Percentiles rank a stretch among this genome's conserved stretches.
These are phyloP conservation scores for Camellia lanceoleosa DNA, from an alignment of 148 eudicot genomes.

Conservation along the genomic window DNA sequence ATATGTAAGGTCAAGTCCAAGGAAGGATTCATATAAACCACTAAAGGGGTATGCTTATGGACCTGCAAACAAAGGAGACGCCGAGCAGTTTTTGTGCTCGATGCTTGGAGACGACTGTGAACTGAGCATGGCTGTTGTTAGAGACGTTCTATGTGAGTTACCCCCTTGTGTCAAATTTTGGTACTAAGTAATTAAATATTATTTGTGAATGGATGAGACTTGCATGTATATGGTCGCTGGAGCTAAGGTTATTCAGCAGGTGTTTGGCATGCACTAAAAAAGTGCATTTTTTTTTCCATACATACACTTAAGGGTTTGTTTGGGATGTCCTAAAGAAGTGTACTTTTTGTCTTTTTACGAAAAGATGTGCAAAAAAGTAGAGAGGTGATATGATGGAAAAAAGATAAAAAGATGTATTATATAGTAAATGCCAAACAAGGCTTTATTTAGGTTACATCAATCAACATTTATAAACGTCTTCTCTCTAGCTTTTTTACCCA, in stretches of 20 bases:
- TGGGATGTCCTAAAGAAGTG: too few relatives aligned
- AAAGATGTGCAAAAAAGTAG: too few relatives aligned
- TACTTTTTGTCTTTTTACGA: too few relatives aligned
- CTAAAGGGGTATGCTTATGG: constrained; percentile 30
- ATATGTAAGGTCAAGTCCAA: constrained; percentile 49
- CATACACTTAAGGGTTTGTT: too few relatives aligned
- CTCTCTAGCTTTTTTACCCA: too few relatives aligned
- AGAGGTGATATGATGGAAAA: too few relatives aligned
- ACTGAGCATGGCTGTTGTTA: constrained; percentile 71
- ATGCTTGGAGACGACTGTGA: constrained; percentile 86
- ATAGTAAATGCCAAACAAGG: too few relatives aligned
- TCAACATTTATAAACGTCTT: too few relatives aligned
- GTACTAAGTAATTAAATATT: neutral
- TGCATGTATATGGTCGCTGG: neutral
- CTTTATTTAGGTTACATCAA: too few relatives aligned
- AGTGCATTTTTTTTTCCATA: too few relatives aligned
- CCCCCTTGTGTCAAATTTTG: neutral
- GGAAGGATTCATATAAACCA: constrained; percentile 33
- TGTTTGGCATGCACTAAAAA: too few relatives aligned
- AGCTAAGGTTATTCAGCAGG: neutral
- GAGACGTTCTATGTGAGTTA: constrained; percentile 78
- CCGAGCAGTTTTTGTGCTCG: constrained; percentile 76
- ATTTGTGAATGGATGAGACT: neutral
- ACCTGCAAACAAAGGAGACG: constrained; percentile 45
- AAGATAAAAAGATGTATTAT: too few relatives aligned